Evolutionary conservation across 2,329 filamentous ascomycete genomes (phyloP).

Genomic region (Colletotrichum camelliae): DNA sequence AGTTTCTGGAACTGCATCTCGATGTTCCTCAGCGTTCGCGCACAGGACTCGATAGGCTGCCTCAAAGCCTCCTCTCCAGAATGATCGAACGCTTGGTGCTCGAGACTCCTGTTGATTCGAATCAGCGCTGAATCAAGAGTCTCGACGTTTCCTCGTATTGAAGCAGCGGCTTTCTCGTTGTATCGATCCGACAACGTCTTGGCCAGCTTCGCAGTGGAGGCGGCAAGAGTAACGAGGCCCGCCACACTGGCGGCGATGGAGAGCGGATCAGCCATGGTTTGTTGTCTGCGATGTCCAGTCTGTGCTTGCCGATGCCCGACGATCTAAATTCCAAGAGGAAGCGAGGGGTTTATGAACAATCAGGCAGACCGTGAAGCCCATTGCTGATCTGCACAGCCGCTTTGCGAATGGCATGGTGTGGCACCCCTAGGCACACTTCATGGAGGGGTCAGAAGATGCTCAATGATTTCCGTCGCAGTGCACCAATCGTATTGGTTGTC

Average conservation of each 20-base stretch:
- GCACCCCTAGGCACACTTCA: not conserved
- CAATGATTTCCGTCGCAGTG: not conserved
- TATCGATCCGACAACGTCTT: not conserved
- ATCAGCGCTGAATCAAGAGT: not conserved
- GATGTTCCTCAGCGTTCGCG: not conserved
- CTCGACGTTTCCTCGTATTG: not conserved
- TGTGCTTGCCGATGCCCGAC: not conserved
- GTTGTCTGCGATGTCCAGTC: not conserved
- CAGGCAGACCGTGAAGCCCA: not conserved
- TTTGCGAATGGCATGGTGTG: not conserved
- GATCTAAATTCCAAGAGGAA: not conserved
- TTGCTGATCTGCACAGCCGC: not conserved
- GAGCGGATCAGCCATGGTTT: not conserved
- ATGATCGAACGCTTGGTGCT: not conserved
- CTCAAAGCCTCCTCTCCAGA: not conserved
- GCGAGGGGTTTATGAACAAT: not conserved
- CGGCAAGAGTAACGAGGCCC: not conserved
- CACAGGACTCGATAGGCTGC: not conserved
- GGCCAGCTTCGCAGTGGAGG: not conserved
- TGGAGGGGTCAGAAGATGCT: not conserved
- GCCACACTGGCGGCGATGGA: constrained; percentile 1
- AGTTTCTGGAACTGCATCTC: not conserved
- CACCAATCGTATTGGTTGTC: not conserved
- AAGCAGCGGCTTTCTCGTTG: not conserved
- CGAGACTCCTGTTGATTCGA: not conserved